These are phyloP conservation scores for Psophocarpus tetragonolobus DNA, from an alignment of 306 rosid genomes.

Conservation along the genomic window DNA sequence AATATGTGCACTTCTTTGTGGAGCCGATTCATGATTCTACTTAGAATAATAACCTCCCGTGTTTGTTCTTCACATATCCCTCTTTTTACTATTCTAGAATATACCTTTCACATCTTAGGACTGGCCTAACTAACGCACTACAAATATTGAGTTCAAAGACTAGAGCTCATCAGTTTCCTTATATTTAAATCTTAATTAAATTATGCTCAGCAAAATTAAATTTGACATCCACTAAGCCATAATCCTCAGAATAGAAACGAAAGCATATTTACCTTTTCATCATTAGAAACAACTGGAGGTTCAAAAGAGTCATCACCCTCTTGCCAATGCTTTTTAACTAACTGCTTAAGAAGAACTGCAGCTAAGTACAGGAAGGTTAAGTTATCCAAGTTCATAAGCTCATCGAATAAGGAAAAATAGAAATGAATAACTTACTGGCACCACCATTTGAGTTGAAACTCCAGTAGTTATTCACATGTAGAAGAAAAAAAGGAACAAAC, in stretches of 20 bases:
- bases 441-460: conserved; percentile 5
- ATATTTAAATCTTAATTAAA: conserved; percentile 3
- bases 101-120: neutral
- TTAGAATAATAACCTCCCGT: neutral
- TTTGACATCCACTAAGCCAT: neutral
- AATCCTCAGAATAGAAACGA: neutral
- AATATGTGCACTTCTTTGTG: neutral
- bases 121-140: neutral
- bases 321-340: conserved; percentile 91
- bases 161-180: neutral
- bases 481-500: conserved; percentile 2
- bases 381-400: conserved; percentile 42
- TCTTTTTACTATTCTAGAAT: neutral
- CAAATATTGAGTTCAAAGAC: neutral
- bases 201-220: neutral
- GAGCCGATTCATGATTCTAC: neutral
- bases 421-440: conserved; percentile 11
- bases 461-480: neutral
- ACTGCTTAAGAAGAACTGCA: conserved; percentile 95
- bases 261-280: conserved; percentile 67
- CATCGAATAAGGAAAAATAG: conserved; percentile 28
- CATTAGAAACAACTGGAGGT: conserved; percentile 73
- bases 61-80: neutral
- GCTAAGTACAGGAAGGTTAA: conserved; percentile 87
- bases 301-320: conserved; percentile 87